A percentile compares a stretch with the other conserved stretches of the same genome.
These are phyloP conservation scores for Myxozyma lipomycoides DNA, from an alignment of 805 yeast genomes.

Conservation along the genomic window DNA sequence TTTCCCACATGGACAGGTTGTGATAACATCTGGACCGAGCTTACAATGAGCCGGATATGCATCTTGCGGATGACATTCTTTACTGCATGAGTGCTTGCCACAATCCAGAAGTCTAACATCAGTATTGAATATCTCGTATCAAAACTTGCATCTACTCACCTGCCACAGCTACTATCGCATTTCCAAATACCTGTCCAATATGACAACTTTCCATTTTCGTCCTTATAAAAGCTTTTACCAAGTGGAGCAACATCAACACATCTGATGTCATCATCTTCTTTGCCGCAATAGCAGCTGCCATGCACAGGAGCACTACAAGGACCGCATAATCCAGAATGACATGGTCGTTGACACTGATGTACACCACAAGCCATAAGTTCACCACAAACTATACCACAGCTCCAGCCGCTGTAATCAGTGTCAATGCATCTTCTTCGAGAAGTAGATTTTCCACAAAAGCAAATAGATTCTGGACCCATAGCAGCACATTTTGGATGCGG, in stretches of 20 bases:
- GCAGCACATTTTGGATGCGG: conserved; percentile 81
- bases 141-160: too few relatives aligned
- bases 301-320: conserved; percentile 51
- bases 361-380: conserved; percentile 64
- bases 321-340: conserved; percentile 86
- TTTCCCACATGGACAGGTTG: conserved; percentile 78
- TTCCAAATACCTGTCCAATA: conserved; percentile 51
- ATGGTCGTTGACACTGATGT: conserved; percentile 58
- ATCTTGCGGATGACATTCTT: conserved; percentile 52
- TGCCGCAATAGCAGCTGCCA: conserved; percentile 74
- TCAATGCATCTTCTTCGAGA: conserved; percentile 69
- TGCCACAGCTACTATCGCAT: conserved; percentile 46
- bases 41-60: conserved; percentile 52
- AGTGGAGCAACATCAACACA: conserved; percentile 41
- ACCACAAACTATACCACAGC: conserved; percentile 59
- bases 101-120: conserved; percentile 50
- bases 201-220: conserved; percentile 20
- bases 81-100: conserved; percentile 52
- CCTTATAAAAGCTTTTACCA: conserved; percentile 29
- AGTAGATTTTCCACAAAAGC: conserved; percentile 67
- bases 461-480: conserved; percentile 62
- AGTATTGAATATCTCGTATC: too few relatives aligned
- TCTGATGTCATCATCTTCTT: conserved; percentile 41
- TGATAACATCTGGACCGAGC: conserved; percentile 54
- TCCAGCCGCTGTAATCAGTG: conserved; percentile 71